A percentile compares a stretch with the other conserved stretches of the same genome.
Evolutionary conservation across 1,284 basidiomycete species (phyloP).

Genomic region (Boletus semigastroideus): DNA sequence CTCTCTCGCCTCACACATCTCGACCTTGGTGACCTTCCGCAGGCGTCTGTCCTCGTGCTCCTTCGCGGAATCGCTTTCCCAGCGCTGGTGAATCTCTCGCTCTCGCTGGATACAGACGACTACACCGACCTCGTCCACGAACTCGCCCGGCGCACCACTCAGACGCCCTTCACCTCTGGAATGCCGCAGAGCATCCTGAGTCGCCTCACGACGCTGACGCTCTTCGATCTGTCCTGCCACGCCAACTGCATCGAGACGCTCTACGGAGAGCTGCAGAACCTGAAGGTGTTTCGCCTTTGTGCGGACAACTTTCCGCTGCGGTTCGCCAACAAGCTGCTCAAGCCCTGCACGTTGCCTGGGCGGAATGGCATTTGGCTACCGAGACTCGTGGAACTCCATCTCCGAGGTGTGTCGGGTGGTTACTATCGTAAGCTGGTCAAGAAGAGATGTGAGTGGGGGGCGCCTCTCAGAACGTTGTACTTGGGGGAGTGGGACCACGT

Average conservation of each 20-base stretch:
- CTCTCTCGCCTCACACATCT: constrained; percentile 50
- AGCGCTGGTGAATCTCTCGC: constrained; percentile 43
- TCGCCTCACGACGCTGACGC: constrained; percentile 47
- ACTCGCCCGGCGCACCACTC: constrained; percentile 35
- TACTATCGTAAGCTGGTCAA: too few relatives aligned
- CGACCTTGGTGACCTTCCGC: constrained; percentile 47
- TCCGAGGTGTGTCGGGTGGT: too few relatives aligned
- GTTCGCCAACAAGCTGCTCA: too few relatives aligned
- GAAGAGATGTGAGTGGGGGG: too few relatives aligned
- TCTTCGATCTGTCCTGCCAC: constrained; percentile 46
- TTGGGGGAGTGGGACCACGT: too few relatives aligned
- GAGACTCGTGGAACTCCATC: too few relatives aligned
- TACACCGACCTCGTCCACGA: constrained; percentile 15
- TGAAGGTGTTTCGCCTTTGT: constrained; percentile 35
- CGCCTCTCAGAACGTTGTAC: too few relatives aligned
- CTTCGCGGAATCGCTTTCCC: constrained; percentile 50
- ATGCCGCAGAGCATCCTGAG: constrained; percentile 39
- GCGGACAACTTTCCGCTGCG: too few relatives aligned
- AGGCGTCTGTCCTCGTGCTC: constrained; percentile 43
- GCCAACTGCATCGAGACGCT: constrained; percentile 33
- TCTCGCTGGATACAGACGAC: constrained; percentile 43
- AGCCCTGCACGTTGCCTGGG: too few relatives aligned
- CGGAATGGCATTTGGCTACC: too few relatives aligned
- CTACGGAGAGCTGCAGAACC: constrained; percentile 42
- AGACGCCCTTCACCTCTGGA: constrained; percentile 27